A percentile compares a stretch with the other conserved stretches of the same genome.
Evolutionary conservation across 2,329 filamentous ascomycete species (phyloP).

Genomic region (Biscogniauxia mediterranea): DNA sequence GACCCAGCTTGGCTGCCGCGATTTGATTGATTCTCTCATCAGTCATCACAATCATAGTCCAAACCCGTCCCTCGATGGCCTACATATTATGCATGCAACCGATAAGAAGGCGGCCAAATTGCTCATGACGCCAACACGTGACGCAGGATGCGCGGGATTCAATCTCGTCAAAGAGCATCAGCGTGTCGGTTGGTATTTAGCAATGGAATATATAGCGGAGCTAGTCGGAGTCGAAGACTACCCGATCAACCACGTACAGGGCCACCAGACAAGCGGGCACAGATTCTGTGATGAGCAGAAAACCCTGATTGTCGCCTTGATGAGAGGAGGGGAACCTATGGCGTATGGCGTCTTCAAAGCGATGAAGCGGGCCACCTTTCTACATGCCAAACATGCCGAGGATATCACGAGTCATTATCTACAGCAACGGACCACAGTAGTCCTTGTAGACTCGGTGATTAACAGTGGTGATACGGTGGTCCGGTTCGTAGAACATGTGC

Average conservation of each 20-base stretch:
- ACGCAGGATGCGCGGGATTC: slow-evolving; percentile 46
- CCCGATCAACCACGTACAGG: slow-evolving; percentile 52
- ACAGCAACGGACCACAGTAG: slow-evolving; percentile 36
- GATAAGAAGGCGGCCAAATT: slow-evolving; percentile 44
- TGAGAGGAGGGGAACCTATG: slow-evolving; percentile 63
- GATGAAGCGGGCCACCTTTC: slow-evolving; percentile 42
- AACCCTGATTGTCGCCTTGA: slow-evolving; percentile 58
- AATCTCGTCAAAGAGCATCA: slow-evolving; percentile 48
- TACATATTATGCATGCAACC: slow-evolving; percentile 42
- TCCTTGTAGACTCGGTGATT: slow-evolving; percentile 62
- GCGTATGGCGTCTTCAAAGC: slow-evolving; percentile 55
- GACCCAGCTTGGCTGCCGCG: slow-evolving; percentile 30
- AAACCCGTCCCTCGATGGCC: too few relatives aligned
- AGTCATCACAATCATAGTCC: not conserved
- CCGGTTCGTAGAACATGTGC: slow-evolving; percentile 48
- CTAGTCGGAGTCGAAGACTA: slow-evolving; percentile 50
- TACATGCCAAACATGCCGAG: slow-evolving; percentile 23
- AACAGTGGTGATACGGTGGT: slow-evolving; percentile 53
- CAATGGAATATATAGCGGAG: slow-evolving; percentile 44
- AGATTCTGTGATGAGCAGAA: slow-evolving; percentile 44
- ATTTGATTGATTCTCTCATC: slow-evolving; percentile 8
- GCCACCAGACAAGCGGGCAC: slow-evolving; percentile 42
- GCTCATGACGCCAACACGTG: slow-evolving; percentile 52
- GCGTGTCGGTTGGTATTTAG: slow-evolving; percentile 52
- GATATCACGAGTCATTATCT: slow-evolving; percentile 47